phyloP scores from a whole-genome alignment of 1,284 basidiomycete genomes.

The Trichosporon sp. region DNA sequence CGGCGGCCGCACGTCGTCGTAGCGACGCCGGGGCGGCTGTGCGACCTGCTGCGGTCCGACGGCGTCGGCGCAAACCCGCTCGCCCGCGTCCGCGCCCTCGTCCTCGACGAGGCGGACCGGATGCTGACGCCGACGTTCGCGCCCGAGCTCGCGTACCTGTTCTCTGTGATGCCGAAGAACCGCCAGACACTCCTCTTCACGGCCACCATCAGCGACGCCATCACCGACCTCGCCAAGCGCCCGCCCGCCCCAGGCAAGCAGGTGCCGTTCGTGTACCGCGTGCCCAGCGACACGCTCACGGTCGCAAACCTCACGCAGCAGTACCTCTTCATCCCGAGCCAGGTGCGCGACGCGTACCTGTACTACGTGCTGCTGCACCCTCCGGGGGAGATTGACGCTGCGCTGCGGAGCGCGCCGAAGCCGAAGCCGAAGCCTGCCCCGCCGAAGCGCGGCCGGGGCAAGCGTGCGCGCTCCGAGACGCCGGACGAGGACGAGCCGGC shows the following conservation, averaged over 20 bases:
- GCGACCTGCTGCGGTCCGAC: conserved; percentile 80
- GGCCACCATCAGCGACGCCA: conserved; percentile 83
- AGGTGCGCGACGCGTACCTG: conserved; percentile 89
- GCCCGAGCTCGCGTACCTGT: conserved; percentile 75
- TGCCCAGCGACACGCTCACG: conserved; percentile 72
- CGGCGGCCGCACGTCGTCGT: conserved; percentile 88
- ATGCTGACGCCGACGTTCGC: conserved; percentile 87
- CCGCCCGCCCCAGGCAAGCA: conserved; percentile 75
- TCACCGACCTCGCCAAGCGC: conserved; percentile 72
- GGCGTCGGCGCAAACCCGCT: conserved; percentile 73
- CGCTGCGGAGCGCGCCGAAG: conserved; percentile 43
- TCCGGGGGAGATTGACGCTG: conserved; percentile 62
- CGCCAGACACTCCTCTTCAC: conserved; percentile 96
- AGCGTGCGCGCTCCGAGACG: conserved; percentile 37
- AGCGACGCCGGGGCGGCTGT: conserved; percentile 91
- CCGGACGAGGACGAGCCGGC: conserved; percentile 49
- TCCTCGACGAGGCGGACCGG: conserved; percentile 94
- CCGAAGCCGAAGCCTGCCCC: conserved; percentile 9
- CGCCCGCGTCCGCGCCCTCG: conserved; percentile 77
- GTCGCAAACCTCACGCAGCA: conserved; percentile 77
- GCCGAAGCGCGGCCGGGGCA: conserved; percentile 10
- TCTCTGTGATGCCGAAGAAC: conserved; percentile 71
- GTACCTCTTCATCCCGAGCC: conserved; percentile 90
- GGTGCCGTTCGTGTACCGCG: conserved; percentile 81
- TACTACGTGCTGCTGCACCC: conserved; percentile 85